These are phyloP conservation scores for Aspergillus sp. DNA, from an alignment of 2,329 filamentous ascomycete genomes.

Conservation along the genomic window DNA sequence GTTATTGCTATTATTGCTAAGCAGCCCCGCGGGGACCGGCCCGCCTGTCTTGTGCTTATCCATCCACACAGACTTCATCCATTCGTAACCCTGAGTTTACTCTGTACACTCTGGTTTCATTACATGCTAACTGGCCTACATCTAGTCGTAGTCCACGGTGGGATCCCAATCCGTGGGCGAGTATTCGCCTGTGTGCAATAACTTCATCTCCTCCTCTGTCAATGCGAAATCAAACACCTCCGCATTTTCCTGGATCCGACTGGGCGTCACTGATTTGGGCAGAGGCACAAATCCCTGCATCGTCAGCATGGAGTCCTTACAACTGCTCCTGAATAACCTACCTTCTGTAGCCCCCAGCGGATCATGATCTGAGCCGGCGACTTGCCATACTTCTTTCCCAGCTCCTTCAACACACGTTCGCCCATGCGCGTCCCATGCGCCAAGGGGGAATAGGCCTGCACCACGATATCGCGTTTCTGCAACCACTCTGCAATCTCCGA, in stretches of 20 bases:
- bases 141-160: slow-evolving; percentile 35
- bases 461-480: slow-evolving; percentile 64
- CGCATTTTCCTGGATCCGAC: slow-evolving; percentile 62
- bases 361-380: slow-evolving; percentile 74
- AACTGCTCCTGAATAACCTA: slow-evolving; percentile 45
- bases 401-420: slow-evolving; percentile 61
- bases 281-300: slow-evolving; percentile 61
- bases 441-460: slow-evolving; percentile 80
- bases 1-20: slow-evolving; percentile 32
- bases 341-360: slow-evolving; percentile 79
- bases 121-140: neutral
- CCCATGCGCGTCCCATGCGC: slow-evolving; percentile 70
- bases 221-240: slow-evolving; percentile 64
- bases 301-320: slow-evolving; percentile 2
- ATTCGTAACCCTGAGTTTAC: neutral
- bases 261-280: slow-evolving; percentile 61
- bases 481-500: slow-evolving; percentile 67
- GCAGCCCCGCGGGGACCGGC: slow-evolving; percentile 29
- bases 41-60: neutral
- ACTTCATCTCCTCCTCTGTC: slow-evolving; percentile 58
- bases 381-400: slow-evolving; percentile 69
- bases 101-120: neutral
- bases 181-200: slow-evolving; percentile 58
- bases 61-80: neutral
- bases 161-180: slow-evolving; percentile 63